These are phyloP conservation scores for Talaromyces sp. DNA, from an alignment of 2,329 filamentous ascomycete genomes.

Conservation along the genomic window DNA sequence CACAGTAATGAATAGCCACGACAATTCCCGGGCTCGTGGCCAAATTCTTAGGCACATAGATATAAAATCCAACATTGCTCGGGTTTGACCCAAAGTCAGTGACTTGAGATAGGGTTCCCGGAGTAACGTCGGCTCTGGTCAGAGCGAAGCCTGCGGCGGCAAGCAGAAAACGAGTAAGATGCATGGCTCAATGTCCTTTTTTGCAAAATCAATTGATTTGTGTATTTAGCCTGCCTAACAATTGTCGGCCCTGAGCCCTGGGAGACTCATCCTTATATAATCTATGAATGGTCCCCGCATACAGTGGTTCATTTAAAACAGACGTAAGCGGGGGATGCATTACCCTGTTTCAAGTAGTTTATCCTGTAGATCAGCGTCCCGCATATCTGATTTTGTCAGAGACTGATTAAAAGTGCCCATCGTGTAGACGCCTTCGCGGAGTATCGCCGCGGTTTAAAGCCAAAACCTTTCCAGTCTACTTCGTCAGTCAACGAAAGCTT, in stretches of 20 bases:
- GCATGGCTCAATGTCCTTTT: background rate
- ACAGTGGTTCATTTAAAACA: background rate
- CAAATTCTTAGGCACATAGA: slow-evolving; percentile 44
- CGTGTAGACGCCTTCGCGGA: background rate
- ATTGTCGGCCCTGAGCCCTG: background rate
- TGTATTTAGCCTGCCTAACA: background rate
- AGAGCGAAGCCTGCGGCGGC: background rate
- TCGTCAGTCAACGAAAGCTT: background rate
- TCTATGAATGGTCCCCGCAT: background rate
- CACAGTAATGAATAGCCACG: slow-evolving; percentile 54
- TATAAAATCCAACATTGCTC: slow-evolving; percentile 48
- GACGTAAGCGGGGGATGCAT: background rate
- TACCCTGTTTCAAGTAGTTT: background rate
- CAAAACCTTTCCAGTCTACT: background rate
- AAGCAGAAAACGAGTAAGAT: background rate
- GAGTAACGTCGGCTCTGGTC: background rate
- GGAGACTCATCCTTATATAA: background rate
- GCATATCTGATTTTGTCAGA: background rate
- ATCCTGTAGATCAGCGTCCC: background rate
- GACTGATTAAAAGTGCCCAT: background rate
- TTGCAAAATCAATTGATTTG: background rate
- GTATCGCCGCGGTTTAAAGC: background rate
- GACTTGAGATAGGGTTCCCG: slow-evolving; percentile 22
- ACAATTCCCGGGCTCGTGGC: slow-evolving; percentile 45
- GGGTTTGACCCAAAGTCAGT: slow-evolving; percentile 41